Base-by-base conservation (phyloP, 192 early-diverging fungal genomes). In the Coemansia sp. region DNA sequence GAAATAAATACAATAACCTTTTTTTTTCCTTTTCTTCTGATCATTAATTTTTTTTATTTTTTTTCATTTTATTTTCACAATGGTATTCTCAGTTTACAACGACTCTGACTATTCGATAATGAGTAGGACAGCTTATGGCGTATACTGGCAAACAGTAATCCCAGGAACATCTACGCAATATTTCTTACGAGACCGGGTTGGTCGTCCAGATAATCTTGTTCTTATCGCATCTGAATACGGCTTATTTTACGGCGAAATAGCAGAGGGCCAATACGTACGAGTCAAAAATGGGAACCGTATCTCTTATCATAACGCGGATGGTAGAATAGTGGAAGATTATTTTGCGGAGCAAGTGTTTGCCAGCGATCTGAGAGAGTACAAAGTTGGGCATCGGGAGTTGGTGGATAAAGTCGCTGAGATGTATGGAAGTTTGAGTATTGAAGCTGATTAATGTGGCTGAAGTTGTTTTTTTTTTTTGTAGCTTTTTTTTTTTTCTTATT, bases 261-360 rank as follows among this genome's bases (percentile, higher is more conserved):
- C 62, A 3, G 62, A 64, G 13, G 62, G 62, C 10, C n/a, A 27
- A 1, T 2, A 22, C 4, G 62, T 64, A 13, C 62, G 20, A 12
- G 62, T 64, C 9, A 27, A 20, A 24, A 16, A 15, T 5, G 62
- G 62, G 20, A 64, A 64, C 24, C 22, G 38, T 11, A 24, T 64
- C 38, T 11, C 20, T 3, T 64, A 64, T 16, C 62, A 64, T 20
- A 40, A 24, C 39, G 38, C 62, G 13, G 62, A 15, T 22, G 33
- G 15, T 10, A 13, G 36, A 36, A 36, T 41, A 3, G 38, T 38
- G 8, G 40, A 44, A 11, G 62, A 64, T 20, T 64, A 64, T 34
- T 64, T 64, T 64, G 62, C 62, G 22, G 62, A 64, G 20, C 20
- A 64, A 5, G 62, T 64, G 8, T 64, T 34, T 44, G 36, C 62